Evolutionary conservation across 441 rosid species (phyloP).

Genomic region (Viola pubescens): DNA sequence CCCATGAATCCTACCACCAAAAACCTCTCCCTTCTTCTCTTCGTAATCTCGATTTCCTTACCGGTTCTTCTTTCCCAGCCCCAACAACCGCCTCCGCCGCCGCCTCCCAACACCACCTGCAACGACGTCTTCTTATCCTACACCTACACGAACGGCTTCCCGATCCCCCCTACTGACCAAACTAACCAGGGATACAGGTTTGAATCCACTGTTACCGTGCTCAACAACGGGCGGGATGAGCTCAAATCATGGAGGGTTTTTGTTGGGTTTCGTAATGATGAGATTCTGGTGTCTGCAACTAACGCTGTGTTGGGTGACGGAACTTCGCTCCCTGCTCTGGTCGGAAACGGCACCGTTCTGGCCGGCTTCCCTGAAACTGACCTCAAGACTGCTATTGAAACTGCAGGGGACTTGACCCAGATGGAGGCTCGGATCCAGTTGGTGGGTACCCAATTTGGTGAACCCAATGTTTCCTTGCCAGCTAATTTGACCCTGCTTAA

Average conservation of each 20-base stretch:
- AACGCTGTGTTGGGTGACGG: constrained; percentile 66
- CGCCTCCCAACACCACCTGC: constrained; percentile 44
- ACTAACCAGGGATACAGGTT: constrained; percentile 62
- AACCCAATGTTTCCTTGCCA: constrained; percentile 52
- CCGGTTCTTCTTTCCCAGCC: constrained; percentile 25
- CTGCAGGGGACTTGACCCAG: constrained; percentile 77
- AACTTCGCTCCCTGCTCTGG: constrained; percentile 44
- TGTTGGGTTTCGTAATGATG: constrained; percentile 58
- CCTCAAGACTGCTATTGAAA: constrained; percentile 76
- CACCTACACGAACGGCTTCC: constrained; percentile 39
- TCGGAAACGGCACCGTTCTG: constrained; percentile 67
- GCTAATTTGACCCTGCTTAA: constrained; percentile 47
- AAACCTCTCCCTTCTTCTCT: background rate
- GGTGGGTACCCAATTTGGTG: constrained; percentile 71
- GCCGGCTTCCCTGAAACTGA: constrained; percentile 64
- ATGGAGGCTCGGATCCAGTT: constrained; percentile 56
- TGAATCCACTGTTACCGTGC: constrained; percentile 59
- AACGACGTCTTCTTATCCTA: constrained; percentile 63
- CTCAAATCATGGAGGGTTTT: constrained; percentile 70
- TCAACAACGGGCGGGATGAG: constrained; percentile 62
- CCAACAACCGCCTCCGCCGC: constrained; percentile 23
- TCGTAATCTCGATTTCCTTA: constrained; percentile 16
- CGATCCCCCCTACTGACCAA: constrained; percentile 53
- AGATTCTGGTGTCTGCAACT: constrained; percentile 54
- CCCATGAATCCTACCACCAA: background rate